phyloP scores from a whole-genome alignment of 2,329 filamentous ascomycete species.

The Verticillium alfalfae region DNA sequence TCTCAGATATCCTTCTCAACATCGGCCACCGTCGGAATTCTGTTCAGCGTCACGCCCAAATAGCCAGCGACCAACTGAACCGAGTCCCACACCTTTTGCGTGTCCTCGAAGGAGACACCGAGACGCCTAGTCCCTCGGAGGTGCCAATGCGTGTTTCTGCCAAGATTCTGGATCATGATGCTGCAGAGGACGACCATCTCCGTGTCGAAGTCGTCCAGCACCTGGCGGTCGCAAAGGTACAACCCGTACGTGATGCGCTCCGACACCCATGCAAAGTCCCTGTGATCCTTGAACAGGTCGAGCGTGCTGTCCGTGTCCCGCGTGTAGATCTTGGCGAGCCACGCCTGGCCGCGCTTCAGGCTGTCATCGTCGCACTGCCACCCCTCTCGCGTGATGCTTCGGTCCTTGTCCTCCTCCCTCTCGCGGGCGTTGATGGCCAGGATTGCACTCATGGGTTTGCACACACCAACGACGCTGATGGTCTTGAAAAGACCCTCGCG shows the following conservation, averaged over 20 bases:
- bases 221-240: conserved; percentile 49
- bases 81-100: conserved; percentile 14
- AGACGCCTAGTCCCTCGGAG: conserved; percentile 41
- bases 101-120: conserved; percentile 22
- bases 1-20: conserved; percentile 12
- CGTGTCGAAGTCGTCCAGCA: conserved; percentile 48
- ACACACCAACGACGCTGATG: conserved; percentile 54
- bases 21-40: conserved; percentile 20
- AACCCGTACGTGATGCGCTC: conserved; percentile 53
- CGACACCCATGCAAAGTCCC: conserved; percentile 42
- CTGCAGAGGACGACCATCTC: conserved; percentile 47
- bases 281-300: conserved; percentile 27
- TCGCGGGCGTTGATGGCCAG: conserved; percentile 48
- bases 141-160: conserved; percentile 49
- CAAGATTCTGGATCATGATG: conserved; percentile 54
- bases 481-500: conserved; percentile 56
- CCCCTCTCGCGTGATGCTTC: conserved; percentile 43
- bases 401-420: conserved; percentile 50
- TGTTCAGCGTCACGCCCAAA: conserved; percentile 2
- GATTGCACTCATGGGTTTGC: conserved; percentile 57
- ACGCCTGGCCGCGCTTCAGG: conserved; percentile 43
- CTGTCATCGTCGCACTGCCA: conserved; percentile 56
- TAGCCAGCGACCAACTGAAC: not conserved
- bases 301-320: conserved; percentile 33
- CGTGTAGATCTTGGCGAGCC: conserved; percentile 52